Base-by-base conservation (phyloP, 177 flowering plant species). In the Vitis hybrid region DNA sequence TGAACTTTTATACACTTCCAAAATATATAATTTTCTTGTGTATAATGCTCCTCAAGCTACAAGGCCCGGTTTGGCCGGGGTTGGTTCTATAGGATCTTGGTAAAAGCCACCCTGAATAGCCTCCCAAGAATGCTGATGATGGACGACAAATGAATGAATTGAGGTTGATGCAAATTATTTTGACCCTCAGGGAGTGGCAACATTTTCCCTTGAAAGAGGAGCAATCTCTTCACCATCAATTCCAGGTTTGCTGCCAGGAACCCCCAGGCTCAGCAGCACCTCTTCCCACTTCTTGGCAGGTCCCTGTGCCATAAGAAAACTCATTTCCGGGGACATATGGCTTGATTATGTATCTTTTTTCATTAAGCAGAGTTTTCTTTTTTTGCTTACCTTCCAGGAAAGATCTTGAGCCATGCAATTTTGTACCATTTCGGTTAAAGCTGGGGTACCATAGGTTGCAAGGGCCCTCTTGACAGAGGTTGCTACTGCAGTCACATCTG, bases 361-460 rank as follows among this genome's bases (percentile, higher is more conserved):
- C 31, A 28, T 28, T 3, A 28, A 28, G 31, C 31, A 28, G 31
- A 28, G 31, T 28, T 28, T 28, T 28, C 31, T 0, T 28, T 4
- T 59, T 70, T 13, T 17, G 62, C 83, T 69, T 28, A 92, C 98
- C 99, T 93, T 95, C 99, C 99, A 95, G 24, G 99, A 95, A 14
- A 93, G 88, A 64, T 95, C 99, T 74, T 89, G 95, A 56, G 94
- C 91, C 98, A 95, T 95, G 85, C 95, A 83, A 56, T 90, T 95
- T 58, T 77, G 65, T 11, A 93, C 84, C 91, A 95, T 95, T 76
- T 93, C 92, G 3, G 59, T 69, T 14, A 86, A 70, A 64, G 95
- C 94, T 68, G 80, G 82, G 13, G 97, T 87, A 6, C 89, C 90
- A 70, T 88, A 87, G 12, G 78, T 71, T 13, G 75, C 76, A 33